Evolutionary conservation across 805 yeast genomes (phyloP), one percentile per base, ranked within the genome.

Genomic region (Candida wancherniae): DNA sequence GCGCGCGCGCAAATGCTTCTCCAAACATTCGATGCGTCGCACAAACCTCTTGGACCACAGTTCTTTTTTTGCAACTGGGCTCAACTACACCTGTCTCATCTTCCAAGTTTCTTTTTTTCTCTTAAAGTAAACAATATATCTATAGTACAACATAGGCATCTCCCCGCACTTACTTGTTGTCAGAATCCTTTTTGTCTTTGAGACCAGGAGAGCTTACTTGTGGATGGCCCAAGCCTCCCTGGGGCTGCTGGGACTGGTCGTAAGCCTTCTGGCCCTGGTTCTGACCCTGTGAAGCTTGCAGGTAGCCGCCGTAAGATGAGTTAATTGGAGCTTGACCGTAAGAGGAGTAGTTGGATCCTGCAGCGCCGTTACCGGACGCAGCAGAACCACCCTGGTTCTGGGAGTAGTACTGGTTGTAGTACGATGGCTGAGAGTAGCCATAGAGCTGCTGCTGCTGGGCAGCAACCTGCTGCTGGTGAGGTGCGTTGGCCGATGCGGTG

Each of bases 341-440:
- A 4, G 40, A 34, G 26, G 48, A 39, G 36, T 44, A 44, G 38
- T 26, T 39, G 9, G 29, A 26, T 3, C 30, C 42, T 2, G 33
- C 26, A 8, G 24, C 35, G 15, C 26, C 30, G 10, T 28, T 36
- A 10, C 26, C 40, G n/a, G n/a, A n/a, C 3, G 16, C 33, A 12
- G 27, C 28, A n/a, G 41, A 20, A 9, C 29, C 39, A 9, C 36
- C 40, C 31, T 40, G 48, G 40, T 44, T 73, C 37, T 79, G 75
- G 11, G 59, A 65, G 11, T 75, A 66, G 48, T 73, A 74, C 48
- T 58, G 55, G 29, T 58, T 66, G 39, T 63, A 56, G 34, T 40
- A 45, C 15, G 45, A 42, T 12, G 46, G 49, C 40, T 45, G 47
- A 26, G 37, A 27, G 36, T 38, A 45, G 16, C 46, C 46, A 29